Conservation (phyloP, 2,329 filamentous ascomycete genomes). For the Trichoderma pleuroti region DNA sequence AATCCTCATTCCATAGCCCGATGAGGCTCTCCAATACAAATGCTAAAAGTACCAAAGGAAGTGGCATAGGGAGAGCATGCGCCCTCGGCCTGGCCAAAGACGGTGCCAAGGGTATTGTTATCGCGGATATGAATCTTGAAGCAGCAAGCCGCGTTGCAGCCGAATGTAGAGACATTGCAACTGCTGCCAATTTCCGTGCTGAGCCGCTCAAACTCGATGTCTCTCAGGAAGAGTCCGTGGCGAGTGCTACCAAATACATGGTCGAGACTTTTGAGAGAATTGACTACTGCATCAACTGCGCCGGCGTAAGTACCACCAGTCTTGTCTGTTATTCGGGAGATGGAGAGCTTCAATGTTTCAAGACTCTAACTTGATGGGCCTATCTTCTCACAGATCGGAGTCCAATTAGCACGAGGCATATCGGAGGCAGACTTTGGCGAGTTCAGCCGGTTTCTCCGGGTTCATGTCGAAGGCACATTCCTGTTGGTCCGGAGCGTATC, state of each 20-base stretch:
- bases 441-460: conserved; percentile 18
- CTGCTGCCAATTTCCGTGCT: conserved; percentile 6
- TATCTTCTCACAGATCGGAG: conserved; percentile 1
- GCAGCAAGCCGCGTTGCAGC: conserved; percentile 9
- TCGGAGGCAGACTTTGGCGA: conserved; percentile 17
- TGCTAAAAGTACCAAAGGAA: conserved; percentile 23
- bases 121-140: conserved; percentile 20
- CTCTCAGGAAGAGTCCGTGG: conserved; percentile 19
- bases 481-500: conserved; percentile 10
- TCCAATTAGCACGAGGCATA: conserved; percentile 7
- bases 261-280: conserved; percentile 19
- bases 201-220: conserved; percentile 18
- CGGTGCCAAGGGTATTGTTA: conserved; percentile 17
- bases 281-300: conserved; percentile 24
- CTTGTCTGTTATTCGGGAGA: neutral
- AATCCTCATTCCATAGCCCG: too few relatives aligned
- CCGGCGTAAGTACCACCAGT: conserved; percentile 1
- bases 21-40: too few relatives aligned
- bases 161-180: conserved; percentile 18
- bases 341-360: neutral
- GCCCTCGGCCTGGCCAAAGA: conserved; percentile 20
- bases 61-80: conserved; percentile 17
- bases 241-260: conserved; percentile 5
- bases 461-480: conserved; percentile 22
- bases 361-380: neutral